These are phyloP conservation scores for Aspergillus campestris DNA, from an alignment of 495 filamentous ascomycete genomes.

Conservation along the genomic window DNA sequence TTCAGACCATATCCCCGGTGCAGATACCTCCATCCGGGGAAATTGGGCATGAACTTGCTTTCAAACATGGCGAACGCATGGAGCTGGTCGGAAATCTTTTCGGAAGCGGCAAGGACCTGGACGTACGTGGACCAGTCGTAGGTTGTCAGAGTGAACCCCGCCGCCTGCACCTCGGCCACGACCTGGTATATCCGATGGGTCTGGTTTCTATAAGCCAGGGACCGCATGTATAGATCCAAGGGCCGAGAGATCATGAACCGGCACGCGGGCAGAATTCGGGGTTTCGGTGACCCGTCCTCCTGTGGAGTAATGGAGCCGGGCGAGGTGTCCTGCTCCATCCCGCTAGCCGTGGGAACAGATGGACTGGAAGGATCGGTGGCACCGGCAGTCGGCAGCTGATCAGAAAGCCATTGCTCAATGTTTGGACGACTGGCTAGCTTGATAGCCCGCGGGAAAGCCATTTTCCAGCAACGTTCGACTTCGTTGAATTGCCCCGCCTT, in stretches of 20 bases:
- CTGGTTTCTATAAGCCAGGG: constrained; percentile 41
- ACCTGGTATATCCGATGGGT: constrained; percentile 36
- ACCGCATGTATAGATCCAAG: constrained; percentile 52
- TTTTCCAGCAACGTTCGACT: constrained; percentile 57
- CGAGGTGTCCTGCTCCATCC: no score
- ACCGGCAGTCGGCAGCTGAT: neutral
- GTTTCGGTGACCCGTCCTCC: neutral
- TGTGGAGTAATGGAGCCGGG: no score
- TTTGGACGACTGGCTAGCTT: constrained; percentile 25
- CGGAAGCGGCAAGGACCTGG: constrained; percentile 39
- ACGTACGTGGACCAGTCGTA: constrained; percentile 46
- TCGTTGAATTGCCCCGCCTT: constrained; percentile 45
- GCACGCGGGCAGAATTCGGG: constrained; percentile 41
- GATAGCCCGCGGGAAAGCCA: constrained; percentile 46
- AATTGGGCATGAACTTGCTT: constrained; percentile 61
- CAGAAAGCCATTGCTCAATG: constrained; percentile 13
- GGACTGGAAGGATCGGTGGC: constrained; percentile 5
- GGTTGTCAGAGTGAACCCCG: constrained; percentile 59
- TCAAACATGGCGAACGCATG: constrained; percentile 65
- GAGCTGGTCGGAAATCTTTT: constrained; percentile 19
- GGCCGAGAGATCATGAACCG: constrained; percentile 50
- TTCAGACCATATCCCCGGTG: constrained; percentile 22
- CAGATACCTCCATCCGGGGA: constrained; percentile 57
- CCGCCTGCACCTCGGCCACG: constrained; percentile 41
- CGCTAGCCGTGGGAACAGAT: neutral